Evolutionary conservation across 1,139 yeast species (phyloP).

Genomic region (Saccharomyces hybrid): DNA sequence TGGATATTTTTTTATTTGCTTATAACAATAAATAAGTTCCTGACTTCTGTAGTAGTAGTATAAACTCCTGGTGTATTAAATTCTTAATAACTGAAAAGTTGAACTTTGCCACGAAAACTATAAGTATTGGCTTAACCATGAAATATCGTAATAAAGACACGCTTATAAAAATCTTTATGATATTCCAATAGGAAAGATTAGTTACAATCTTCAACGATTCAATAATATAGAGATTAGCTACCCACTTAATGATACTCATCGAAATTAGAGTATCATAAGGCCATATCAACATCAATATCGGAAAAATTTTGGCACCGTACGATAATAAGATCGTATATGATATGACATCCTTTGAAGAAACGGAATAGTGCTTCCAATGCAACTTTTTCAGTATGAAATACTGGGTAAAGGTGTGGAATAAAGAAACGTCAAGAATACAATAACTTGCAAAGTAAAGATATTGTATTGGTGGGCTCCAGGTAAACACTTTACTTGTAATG

Average conservation of each 20-base stretch:
- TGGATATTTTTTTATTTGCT: neutral
- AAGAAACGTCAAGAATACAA: conserved; percentile 51
- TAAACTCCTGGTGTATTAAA: conserved; percentile 7
- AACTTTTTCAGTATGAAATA: conserved; percentile 29
- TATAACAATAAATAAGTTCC: neutral
- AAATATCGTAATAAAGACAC: conserved; percentile 23
- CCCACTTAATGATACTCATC: conserved; percentile 50
- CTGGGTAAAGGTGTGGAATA: conserved; percentile 48
- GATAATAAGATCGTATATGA: conserved; percentile 67
- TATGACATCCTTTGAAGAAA: conserved; percentile 31
- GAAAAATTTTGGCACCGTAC: conserved; percentile 72
- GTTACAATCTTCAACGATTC: conserved; percentile 61
- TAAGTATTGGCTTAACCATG: conserved; percentile 21
- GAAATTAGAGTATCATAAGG: conserved; percentile 79
- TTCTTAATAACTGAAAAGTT: neutral
- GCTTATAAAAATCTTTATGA: conserved; percentile 27
- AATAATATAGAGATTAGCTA: conserved; percentile 54
- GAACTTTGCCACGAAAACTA: neutral
- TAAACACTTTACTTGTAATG: conserved; percentile 36
- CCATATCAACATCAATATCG: conserved; percentile 95
- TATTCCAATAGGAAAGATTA: conserved; percentile 35
- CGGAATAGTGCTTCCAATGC: conserved; percentile 36
- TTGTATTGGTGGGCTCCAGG: conserved; percentile 46
- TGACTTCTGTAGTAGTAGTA: conserved; percentile 2
- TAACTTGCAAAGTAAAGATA: conserved; percentile 59